Conservation (phyloP, 1,284 basidiomycete species). For the Moniliophthora roreri region DNA sequence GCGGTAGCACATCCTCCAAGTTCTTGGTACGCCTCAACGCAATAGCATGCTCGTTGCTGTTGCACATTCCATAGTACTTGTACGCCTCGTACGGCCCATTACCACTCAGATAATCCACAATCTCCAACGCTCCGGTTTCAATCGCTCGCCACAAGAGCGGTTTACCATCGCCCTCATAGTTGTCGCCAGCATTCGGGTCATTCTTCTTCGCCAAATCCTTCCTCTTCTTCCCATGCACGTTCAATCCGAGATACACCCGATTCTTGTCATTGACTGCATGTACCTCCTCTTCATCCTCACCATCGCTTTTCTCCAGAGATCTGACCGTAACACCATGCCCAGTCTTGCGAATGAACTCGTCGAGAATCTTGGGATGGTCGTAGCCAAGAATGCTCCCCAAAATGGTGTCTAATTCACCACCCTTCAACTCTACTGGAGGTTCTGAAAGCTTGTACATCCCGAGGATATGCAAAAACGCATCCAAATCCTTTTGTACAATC, state of each 20-base stretch:
- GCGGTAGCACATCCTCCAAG: constrained; percentile 39
- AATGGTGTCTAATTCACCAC: constrained; percentile 8
- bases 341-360: constrained; percentile 52
- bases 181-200: constrained; percentile 39
- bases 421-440: constrained; percentile 24
- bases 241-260: constrained; percentile 53
- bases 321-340: constrained; percentile 44
- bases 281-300: constrained; percentile 15
- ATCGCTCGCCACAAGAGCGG: constrained; percentile 46
- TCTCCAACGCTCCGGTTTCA: constrained; percentile 25
- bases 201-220: constrained; percentile 47
- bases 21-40: constrained; percentile 34
- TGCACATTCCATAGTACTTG: constrained; percentile 41
- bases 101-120: constrained; percentile 47
- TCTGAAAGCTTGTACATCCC: constrained; percentile 40
- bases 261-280: constrained; percentile 36
- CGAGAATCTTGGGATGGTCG: constrained; percentile 48
- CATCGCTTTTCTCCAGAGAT: constrained; percentile 22
- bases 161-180: constrained; percentile 8
- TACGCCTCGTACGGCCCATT: constrained; percentile 34
- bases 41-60: constrained; percentile 38
- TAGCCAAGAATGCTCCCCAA: constrained; percentile 29
- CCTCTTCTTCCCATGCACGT: constrained; percentile 60
- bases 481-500: constrained; percentile 45
- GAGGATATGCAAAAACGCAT: constrained; percentile 47